Base-by-base conservation (phyloP, 371 early-diverging fungal genomes). In the Mucor saturninus region DNA sequence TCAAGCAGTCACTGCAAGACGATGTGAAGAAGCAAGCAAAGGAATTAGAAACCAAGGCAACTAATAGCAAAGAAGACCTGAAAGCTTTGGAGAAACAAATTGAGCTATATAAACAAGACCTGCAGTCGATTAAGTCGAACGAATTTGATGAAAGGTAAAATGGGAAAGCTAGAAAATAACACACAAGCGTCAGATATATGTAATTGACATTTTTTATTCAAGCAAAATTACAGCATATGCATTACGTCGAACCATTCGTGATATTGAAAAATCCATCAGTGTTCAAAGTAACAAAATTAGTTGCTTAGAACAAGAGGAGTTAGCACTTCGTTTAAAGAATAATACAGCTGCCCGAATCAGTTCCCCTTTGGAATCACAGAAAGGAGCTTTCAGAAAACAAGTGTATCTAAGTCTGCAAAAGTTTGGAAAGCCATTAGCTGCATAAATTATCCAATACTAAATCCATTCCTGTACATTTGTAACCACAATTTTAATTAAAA, bases 161-260 rank as follows among this genome's bases (percentile, higher is more conserved):
- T 0, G 21, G 21, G 21, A 21, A 21, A 21, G 21, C 21, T 21
- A 21, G 21, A 21, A 21, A 21, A 30, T 5, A 50, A 30, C 5
- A 11, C 5, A 9, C 26, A 28, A 30, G 1, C 5, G 4, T 30
- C 3, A 11, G 7, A 30, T 29, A 30, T 31, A 30, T 30, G 9
- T 2, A 10, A 30, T 30, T 29, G 11, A 30, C 21, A 50, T 10
- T 29, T 11, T 10, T 29, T 28, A 5, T 49, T 49, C 11, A 30
- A 66, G 67, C 48, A 26, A 57, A 32, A 21, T 58, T 0, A 58
- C 58, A 28, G 15, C 46, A n/a, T 58, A 67, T 26, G 11, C 49
- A n/a, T 39, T 67, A 40, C 67, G 62, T 53, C 62, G 58, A 48
- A 53, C 40, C n/a, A 46, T 62, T 31, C 67, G 62, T 40, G 58